phyloP scores from a whole-genome alignment of 1,284 basidiomycete genomes.

The Pseudozyma sp. region DNA sequence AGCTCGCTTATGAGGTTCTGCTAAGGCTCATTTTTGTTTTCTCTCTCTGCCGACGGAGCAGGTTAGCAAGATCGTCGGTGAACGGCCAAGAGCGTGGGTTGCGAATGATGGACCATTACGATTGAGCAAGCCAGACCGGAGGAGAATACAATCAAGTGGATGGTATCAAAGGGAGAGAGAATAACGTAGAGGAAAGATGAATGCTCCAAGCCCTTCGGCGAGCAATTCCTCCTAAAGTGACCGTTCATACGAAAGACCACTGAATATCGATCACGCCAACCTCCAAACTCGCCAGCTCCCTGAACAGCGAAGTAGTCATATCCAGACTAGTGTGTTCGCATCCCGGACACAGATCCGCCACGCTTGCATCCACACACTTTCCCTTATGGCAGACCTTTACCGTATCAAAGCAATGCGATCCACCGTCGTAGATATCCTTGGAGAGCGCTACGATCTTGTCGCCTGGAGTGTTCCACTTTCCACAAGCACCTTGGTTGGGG shows the following conservation, averaged over 20 bases:
- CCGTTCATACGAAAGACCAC: conserved; percentile 29
- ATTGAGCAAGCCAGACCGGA: no score
- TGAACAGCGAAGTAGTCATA: conserved; percentile 33
- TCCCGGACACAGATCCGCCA: conserved; percentile 38
- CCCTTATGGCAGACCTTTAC: conserved; percentile 19
- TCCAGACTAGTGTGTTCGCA: conserved; percentile 35
- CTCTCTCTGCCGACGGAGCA: no score
- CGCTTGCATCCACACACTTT: conserved; percentile 30
- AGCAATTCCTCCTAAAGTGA: not conserved
- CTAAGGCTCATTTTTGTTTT: not conserved
- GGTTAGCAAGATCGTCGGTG: no score
- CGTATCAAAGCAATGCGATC: conserved; percentile 22
- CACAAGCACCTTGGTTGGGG: conserved; percentile 40
- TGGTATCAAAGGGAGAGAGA: not conserved
- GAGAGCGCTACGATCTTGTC: conserved; percentile 44
- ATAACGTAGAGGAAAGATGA: not conserved
- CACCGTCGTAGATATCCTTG: conserved; percentile 25
- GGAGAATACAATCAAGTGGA: no score
- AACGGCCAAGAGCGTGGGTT: no score
- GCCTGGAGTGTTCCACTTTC: conserved; percentile 23
- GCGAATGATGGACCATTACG: not conserved
- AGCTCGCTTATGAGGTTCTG: not conserved
- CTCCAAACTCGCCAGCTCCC: conserved; percentile 23
- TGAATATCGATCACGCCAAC: conserved; percentile 33
- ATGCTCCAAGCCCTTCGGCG: conserved; percentile 2